phyloP scores from a whole-genome alignment of 768 basidiomycete species.

The Amanita pallidorosea region DNA sequence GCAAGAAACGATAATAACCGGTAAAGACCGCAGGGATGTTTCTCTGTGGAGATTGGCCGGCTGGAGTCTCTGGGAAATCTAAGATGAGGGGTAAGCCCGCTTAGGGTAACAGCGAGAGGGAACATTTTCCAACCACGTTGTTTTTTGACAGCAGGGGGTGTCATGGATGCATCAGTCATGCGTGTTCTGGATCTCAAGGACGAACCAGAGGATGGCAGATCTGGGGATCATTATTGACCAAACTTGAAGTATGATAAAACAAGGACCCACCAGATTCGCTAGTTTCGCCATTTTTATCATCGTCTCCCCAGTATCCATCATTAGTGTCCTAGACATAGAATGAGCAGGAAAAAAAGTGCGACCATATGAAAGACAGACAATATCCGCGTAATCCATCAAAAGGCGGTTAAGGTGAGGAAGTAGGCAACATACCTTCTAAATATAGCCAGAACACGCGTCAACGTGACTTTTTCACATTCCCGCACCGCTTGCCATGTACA shows the following conservation, averaged over 20 bases:
- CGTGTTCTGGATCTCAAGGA: not conserved
- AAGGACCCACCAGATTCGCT: conserved; percentile 1
- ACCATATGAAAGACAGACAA: not conserved
- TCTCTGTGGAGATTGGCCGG: not conserved
- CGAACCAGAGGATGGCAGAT: not conserved
- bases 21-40: not conserved
- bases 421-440: not conserved
- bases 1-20: not conserved
- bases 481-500: conserved; percentile 33
- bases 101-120: not conserved
- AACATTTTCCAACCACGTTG: not conserved
- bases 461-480: conserved; percentile 4
- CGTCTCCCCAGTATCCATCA: conserved; percentile 5
- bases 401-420: not conserved
- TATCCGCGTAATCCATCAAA: conserved; percentile 4
- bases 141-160: not conserved
- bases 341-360: not conserved
- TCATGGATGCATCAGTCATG: not conserved
- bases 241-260: not conserved
- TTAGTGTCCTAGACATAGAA: not conserved
- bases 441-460: conserved; percentile 3
- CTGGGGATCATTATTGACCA: not conserved
- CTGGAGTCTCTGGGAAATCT: not conserved
- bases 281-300: not conserved
- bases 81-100: not conserved